Evolutionary conservation across 345 rosid genomes (phyloP).

Genomic region (Sisymbrium altissimum): DNA sequence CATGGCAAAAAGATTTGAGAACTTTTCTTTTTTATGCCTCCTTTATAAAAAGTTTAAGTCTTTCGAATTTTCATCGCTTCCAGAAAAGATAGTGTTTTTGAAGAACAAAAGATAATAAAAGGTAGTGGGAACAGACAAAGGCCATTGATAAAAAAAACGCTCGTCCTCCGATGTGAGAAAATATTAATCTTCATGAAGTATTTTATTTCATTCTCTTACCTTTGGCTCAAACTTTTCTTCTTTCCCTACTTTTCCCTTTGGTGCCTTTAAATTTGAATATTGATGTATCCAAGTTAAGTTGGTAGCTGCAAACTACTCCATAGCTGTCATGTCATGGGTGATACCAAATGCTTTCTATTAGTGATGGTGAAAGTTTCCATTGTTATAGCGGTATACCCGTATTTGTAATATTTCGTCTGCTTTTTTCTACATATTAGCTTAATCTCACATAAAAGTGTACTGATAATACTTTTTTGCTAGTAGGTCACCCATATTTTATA

Average conservation of each 20-base stretch:
- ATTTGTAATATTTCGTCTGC: too few relatives aligned
- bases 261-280: conserved; percentile 24
- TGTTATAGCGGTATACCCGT: neutral
- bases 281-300: conserved; percentile 25
- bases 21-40: neutral
- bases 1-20: conserved; percentile 19
- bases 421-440: neutral
- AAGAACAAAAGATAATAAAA: conserved; percentile 16
- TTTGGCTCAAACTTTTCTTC: conserved; percentile 29
- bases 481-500: neutral
- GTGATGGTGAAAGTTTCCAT: neutral
- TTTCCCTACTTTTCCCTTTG: conserved; percentile 17
- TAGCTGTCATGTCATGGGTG: neutral
- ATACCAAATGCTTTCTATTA: neutral
- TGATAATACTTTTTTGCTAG: neutral
- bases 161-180: conserved; percentile 15
- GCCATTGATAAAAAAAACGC: conserved; percentile 9
- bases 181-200: neutral
- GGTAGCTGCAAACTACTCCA: conserved; percentile 1
- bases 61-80: conserved; percentile 10
- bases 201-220: conserved; percentile 14
- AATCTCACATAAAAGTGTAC: neutral
- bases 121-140: conserved; percentile 29
- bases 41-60: conserved; percentile 11
- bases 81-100: conserved; percentile 10